These are phyloP conservation scores for Coemansia interrupta DNA, from an alignment of 192 early-diverging fungal species.

Conservation along the genomic window DNA sequence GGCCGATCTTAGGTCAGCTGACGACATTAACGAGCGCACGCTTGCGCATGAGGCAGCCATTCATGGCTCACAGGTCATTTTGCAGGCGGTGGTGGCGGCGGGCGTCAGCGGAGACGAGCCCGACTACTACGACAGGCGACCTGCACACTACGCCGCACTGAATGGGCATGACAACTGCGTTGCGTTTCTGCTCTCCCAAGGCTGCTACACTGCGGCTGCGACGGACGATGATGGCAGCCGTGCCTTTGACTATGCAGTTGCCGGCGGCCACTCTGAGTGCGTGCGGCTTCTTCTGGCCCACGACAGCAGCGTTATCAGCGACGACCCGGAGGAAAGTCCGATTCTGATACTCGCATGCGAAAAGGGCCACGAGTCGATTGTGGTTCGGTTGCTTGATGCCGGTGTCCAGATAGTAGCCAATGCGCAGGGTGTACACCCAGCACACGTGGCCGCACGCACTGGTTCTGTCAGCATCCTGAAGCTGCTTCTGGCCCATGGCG, in stretches of 20 bases:
- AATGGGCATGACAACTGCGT: constrained; percentile 75
- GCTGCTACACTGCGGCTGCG: constrained; percentile 51
- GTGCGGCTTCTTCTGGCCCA: constrained; percentile 71
- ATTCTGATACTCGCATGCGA: constrained; percentile 88
- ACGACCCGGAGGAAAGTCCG: constrained; percentile 50
- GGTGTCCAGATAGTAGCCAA: constrained; percentile 74
- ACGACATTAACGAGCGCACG: constrained; percentile 92
- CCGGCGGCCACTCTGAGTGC: constrained; percentile 73
- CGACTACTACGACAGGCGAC: constrained; percentile 89
- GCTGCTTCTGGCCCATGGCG: constrained; percentile 69
- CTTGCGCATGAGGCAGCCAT: constrained; percentile 88
- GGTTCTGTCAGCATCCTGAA: constrained; percentile 71
- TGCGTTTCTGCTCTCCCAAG: constrained; percentile 54
- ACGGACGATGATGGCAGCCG: constrained; percentile 88
- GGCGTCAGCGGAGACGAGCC: constrained; percentile 50
- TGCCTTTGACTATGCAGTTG: constrained; percentile 83
- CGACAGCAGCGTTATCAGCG: constrained; percentile 57
- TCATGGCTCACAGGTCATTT: constrained; percentile 65
- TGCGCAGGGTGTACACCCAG: constrained; percentile 77
- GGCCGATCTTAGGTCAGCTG: constrained; percentile 76
- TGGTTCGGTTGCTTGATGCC: constrained; percentile 68
- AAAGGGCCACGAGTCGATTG: constrained; percentile 85
- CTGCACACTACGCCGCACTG: constrained; percentile 94
- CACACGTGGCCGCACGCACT: constrained; percentile 84
- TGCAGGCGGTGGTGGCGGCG: constrained; percentile 56